Evolutionary conservation across 129 eudicot species (phyloP).

Genomic region (Artemisia annua): DNA sequence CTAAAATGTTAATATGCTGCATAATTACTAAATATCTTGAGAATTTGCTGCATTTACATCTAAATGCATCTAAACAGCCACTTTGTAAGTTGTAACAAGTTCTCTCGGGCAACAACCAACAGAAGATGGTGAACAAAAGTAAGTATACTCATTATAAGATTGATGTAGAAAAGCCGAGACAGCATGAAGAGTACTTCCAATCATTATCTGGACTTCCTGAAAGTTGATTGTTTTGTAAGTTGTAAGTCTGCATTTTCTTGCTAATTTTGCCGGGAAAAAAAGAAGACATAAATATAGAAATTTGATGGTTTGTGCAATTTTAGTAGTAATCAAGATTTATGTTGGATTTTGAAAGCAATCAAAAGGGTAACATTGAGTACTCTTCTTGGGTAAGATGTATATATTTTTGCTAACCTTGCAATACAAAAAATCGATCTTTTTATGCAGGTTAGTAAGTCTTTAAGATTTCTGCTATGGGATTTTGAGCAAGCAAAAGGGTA

Average conservation of each 20-base stretch:
- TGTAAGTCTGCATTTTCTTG: background rate
- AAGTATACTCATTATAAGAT: background rate
- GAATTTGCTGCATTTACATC: slow-evolving; percentile 26
- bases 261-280: background rate
- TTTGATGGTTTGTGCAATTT: background rate
- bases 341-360: slow-evolving; percentile 10
- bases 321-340: slow-evolving; percentile 11
- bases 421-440: background rate
- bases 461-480: slow-evolving; percentile 11
- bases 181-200: slow-evolving; percentile 13
- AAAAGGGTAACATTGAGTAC: background rate
- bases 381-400: slow-evolving; percentile 16
- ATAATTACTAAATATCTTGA: slow-evolving; percentile 14
- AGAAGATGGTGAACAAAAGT: background rate
- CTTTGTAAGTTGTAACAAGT: slow-evolving; percentile 20
- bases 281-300: background rate
- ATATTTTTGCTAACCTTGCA: slow-evolving; percentile 15
- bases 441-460: slow-evolving; percentile 5
- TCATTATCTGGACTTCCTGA: slow-evolving; percentile 30
- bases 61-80: slow-evolving; percentile 28
- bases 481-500: slow-evolving; percentile 22
- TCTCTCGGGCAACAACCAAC: slow-evolving; percentile 3
- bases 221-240: background rate
- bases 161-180: background rate
- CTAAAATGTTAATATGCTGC: slow-evolving; percentile 18